Conservation (phyloP, 352 stramenopile species). For the Globisporangium perplexum region DNA sequence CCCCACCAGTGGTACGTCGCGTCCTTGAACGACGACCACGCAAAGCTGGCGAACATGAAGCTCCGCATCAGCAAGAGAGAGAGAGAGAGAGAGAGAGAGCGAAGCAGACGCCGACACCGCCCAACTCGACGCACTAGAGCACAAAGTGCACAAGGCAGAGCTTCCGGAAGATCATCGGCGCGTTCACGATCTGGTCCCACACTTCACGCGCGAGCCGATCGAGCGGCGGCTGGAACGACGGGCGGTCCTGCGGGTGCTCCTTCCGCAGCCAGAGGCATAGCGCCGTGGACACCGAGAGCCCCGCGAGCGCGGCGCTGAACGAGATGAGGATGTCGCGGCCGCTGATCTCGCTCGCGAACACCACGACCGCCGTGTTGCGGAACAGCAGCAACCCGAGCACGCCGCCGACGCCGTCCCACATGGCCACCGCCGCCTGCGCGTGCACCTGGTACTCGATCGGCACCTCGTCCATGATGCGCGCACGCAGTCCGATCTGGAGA, state of each 20-base stretch:
- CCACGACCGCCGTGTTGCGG: conserved; percentile 54
- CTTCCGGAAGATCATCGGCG: conserved; percentile 56
- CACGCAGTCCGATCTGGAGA: conserved; percentile 50
- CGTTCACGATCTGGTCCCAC: conserved; percentile 55
- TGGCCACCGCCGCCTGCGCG: conserved; percentile 54
- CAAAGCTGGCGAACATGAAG: conserved; percentile 28
- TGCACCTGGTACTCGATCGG: conserved; percentile 75
- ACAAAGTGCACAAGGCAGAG: conserved; percentile 69
- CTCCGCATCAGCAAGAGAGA: neutral
- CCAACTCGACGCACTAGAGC: conserved; percentile 32
- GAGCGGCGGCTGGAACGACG: conserved; percentile 47
- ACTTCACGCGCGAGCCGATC: conserved; percentile 47
- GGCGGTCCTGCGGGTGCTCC: conserved; percentile 56
- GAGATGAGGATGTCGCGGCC: conserved; percentile 56
- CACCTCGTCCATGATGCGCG: conserved; percentile 74
- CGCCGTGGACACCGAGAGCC: conserved; percentile 41
- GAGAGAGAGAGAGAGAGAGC: too few species aligned
- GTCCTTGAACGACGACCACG: conserved; percentile 68
- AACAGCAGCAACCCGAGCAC: conserved; percentile 58
- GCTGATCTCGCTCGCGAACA: conserved; percentile 69
- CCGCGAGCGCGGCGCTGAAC: conserved; percentile 45
- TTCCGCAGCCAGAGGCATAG: conserved; percentile 50
- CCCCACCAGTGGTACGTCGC: conserved; percentile 76
- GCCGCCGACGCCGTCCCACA: conserved; percentile 63
- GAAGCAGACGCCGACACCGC: too few species aligned